A percentile compares a stretch with the other conserved stretches of the same genome.
Evolutionary conservation across 2,329 filamentous ascomycete genomes (phyloP).

Genomic region (Fusarium sterilihyphosum): DNA sequence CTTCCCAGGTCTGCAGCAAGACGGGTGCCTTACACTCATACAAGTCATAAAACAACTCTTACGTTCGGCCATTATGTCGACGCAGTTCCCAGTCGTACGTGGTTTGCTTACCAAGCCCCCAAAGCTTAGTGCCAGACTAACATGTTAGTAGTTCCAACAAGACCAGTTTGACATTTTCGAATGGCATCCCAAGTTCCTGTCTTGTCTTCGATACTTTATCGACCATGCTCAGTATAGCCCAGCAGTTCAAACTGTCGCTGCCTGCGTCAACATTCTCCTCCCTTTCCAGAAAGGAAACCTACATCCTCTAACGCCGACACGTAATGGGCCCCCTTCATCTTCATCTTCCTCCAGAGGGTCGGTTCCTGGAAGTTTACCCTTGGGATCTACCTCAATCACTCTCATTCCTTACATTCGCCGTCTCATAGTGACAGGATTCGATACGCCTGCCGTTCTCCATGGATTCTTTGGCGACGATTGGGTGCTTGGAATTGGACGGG

Average conservation of each 20-base stretch:
- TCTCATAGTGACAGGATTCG: slow-evolving; percentile 90
- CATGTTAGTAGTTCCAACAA: slow-evolving; percentile 55
- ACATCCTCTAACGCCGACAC: slow-evolving; percentile 52
- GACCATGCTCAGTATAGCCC: slow-evolving; percentile 87
- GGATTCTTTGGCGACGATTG: slow-evolving; percentile 98
- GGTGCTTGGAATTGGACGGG: slow-evolving; percentile 78
- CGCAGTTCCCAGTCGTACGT: slow-evolving; percentile 42
- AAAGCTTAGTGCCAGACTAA: slow-evolving; percentile 23
- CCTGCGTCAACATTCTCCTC: slow-evolving; percentile 90
- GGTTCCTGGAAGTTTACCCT: slow-evolving; percentile 24
- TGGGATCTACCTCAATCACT: slow-evolving; percentile 60
- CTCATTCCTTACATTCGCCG: slow-evolving; percentile 91
- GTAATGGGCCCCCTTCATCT: slow-evolving; percentile 35
- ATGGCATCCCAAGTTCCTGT: slow-evolving; percentile 92
- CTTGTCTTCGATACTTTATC: slow-evolving; percentile 89
- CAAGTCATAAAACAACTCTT: neutral
- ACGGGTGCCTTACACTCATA: neutral
- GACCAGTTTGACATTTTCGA: slow-evolving; percentile 81
- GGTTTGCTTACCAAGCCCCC: slow-evolving; percentile 3
- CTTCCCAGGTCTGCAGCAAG: neutral
- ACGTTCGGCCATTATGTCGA: slow-evolving; percentile 33
- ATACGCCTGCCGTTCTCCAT: slow-evolving; percentile 85
- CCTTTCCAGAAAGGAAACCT: slow-evolving; percentile 77
- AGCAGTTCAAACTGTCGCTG: slow-evolving; percentile 86
- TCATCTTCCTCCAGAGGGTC: slow-evolving; percentile 46